Conservation (phyloP, 495 filamentous ascomycete species). For the Xylaria castorea region DNA sequence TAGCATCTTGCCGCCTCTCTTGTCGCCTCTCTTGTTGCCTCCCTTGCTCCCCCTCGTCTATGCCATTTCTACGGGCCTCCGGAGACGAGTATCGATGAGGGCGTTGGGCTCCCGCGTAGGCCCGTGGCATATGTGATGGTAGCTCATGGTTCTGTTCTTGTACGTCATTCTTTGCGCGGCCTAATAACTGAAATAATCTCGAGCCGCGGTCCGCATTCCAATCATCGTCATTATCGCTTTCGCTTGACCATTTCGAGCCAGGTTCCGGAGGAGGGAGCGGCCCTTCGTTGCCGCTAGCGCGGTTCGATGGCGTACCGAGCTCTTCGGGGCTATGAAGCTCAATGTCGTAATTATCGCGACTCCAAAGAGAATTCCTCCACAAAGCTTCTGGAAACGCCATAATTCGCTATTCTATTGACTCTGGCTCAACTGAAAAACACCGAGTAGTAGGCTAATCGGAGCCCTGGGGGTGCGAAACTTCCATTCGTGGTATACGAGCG, state of each 20-base stretch:
- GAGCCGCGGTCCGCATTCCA: not conserved
- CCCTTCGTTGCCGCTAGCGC: not conserved
- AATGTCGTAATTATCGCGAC: slow-evolving; percentile 31
- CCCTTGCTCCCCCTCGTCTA: not conserved
- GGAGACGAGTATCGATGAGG: not conserved
- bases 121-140: not conserved
- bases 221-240: slow-evolving; percentile 30
- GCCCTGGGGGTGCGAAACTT: not conserved
- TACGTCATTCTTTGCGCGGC: not conserved
- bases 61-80: not conserved
- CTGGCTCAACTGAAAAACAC: too few species aligned
- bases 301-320: slow-evolving; percentile 6
- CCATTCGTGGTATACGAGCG: not conserved
- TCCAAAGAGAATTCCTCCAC: slow-evolving; percentile 33
- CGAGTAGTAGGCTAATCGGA: not conserved
- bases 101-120: not conserved
- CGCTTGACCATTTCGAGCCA: slow-evolving; percentile 34
- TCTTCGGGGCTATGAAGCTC: slow-evolving; percentile 28
- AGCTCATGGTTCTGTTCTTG: not conserved
- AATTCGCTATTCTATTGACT: not conserved
- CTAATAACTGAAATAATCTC: not conserved
- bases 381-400: not conserved
- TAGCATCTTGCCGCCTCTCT: not conserved
- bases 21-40: too few species aligned
- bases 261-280: slow-evolving; percentile 8